Conservation (phyloP, 2,329 filamentous ascomycete species). For the Cytospora piceae region DNA sequence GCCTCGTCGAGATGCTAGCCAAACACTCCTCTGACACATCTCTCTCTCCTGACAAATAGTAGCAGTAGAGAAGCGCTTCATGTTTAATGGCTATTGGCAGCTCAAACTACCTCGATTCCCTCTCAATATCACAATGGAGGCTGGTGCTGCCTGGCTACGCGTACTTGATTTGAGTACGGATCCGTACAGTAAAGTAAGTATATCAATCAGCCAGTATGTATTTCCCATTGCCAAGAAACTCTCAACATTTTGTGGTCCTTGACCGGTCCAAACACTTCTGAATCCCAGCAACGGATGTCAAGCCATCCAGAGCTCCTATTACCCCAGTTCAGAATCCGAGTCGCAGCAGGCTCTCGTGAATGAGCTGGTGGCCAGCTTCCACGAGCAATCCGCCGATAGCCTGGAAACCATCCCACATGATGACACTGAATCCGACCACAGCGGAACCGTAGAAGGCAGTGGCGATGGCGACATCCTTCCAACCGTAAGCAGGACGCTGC, state of each 20-base stretch:
- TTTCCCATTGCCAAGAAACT: neutral
- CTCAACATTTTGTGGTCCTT: neutral
- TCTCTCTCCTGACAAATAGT: no score
- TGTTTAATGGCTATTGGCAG: neutral
- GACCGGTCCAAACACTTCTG: neutral
- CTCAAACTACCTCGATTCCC: no score
- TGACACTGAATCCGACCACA: neutral
- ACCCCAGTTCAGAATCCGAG: neutral
- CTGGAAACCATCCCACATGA: constrained; percentile 3
- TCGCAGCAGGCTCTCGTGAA: neutral
- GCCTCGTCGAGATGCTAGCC: no score
- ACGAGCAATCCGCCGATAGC: neutral
- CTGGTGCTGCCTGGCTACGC: no score
- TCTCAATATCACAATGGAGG: no score
- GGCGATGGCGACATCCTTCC: neutral
- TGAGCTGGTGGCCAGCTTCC: neutral
- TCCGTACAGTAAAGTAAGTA: no score
- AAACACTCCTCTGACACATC: no score
- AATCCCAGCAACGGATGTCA: neutral
- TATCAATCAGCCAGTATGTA: neutral
- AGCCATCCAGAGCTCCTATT: neutral
- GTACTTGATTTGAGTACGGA: no score
- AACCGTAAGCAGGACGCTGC: neutral
- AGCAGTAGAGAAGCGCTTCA: neutral
- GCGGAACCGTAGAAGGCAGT: neutral